Evolutionary conservation across 2,329 filamentous ascomycete species (phyloP), one percentile per base, ranked within the genome.

Genomic region (Nigrograna mackinnonii): DNA sequence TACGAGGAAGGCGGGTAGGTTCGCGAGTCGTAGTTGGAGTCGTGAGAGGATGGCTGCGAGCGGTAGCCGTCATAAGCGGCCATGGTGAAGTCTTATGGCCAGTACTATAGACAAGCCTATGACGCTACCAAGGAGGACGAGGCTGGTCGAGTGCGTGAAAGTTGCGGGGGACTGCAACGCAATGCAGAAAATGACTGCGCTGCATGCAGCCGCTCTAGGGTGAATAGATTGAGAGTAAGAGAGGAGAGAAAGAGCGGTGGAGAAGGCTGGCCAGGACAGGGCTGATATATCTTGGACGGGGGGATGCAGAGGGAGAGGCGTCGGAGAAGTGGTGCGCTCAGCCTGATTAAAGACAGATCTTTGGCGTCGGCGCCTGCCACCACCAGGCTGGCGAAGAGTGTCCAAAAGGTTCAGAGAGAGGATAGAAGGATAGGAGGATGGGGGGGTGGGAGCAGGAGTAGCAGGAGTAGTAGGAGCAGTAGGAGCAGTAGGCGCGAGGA

Each of bases 21-120:
- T 24, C 53, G 44, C 13, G 54, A 39, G 33, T 62, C 55, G 39
- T 53, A 47, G 24, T 24, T 50, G 14, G 44, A 44, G 33, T 64
- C 57, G 47, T 56, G 57, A 19, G 63, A 37, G 4, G 52, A 49
- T 18, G 48, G 37, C 19, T 47, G 45, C 50, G 37, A 50, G 53
- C 67, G 67, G 49, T 70, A 72, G 44, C 64, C 64, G 60, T 74
- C 67, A 61, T 74, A 73, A 39, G 71, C 69, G 69, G 49, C 46
- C 49, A 52, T 52, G 42, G 21, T 37, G 41, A 35, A 34, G 43
- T 33, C 26, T 43, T 21, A 35, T 11, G 28, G 38, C 20, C 26
- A 30, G 26, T n/a, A 19, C 16, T n/a, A 11, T 36, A 26, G 24
- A 28, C 24, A 9, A 33, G 31, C 31, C 16, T 11, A 33, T 33